Percentiles rank a stretch among this genome's conserved stretches.
Conservation (phyloP, 345 rosid species). For the Gossypium longicalyx region DNA sequence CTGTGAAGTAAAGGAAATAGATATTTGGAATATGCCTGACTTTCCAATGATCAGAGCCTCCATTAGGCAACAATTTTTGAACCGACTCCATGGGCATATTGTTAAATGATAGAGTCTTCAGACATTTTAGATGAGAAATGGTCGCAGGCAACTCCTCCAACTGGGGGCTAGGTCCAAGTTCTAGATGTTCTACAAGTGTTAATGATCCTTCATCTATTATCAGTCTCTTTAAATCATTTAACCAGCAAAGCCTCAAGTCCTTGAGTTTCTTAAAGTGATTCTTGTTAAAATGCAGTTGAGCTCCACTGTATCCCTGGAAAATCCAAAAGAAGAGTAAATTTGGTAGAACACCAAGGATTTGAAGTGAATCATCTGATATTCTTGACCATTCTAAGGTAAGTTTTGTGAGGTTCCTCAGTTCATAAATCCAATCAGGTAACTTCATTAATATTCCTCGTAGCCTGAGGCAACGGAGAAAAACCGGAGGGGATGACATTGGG, state of each 20-base stretch:
- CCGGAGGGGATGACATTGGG: neutral
- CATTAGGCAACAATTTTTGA: neutral
- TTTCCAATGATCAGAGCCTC: constrained; percentile 5
- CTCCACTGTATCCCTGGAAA: neutral
- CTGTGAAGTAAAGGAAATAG: neutral
- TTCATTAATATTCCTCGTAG: neutral
- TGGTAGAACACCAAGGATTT: constrained; percentile 16
- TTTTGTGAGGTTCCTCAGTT: neutral
- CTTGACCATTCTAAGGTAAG: neutral
- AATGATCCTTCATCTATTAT: neutral
- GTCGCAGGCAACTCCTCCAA: neutral
- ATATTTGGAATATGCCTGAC: neutral
- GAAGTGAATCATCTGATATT: constrained; percentile 3
- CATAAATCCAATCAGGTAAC: constrained; percentile 16
- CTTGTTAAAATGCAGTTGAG: neutral
- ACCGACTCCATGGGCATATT: neutral
- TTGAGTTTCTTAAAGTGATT: neutral
- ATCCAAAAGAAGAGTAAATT: neutral
- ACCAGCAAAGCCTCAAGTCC: neutral
- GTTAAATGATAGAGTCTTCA: neutral
- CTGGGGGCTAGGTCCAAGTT: neutral
- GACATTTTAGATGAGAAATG: neutral
- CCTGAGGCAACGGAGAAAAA: neutral
- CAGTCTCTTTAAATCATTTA: neutral
- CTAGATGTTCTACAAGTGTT: neutral